Base-by-base conservation (phyloP, 768 basidiomycete genomes). In the Exsudoporus frostii region DNA sequence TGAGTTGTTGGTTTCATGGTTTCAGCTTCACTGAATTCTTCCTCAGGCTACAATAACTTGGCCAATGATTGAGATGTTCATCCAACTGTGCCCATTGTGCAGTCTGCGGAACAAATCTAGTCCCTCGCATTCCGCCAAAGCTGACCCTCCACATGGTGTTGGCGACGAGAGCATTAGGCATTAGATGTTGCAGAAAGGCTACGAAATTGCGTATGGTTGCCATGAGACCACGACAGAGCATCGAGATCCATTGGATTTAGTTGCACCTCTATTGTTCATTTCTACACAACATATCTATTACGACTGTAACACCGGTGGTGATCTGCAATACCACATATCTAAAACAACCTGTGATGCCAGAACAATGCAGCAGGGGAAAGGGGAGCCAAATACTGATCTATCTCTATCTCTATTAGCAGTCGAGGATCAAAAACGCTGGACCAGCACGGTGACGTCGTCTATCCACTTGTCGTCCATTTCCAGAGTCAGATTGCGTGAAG, bases 41-140 rank as follows among this genome's bases (percentile, higher is more conserved):
- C 37, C n/a, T n/a, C 41, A 88, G 86, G 79, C 83, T 25, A 74
- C 74, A 22, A 78, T 88, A 50, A 86, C 85, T 8, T 88, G 84
- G 85, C 83, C 86, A 4, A 88, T 88, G 83, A 76, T 81, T 6
- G 86, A 88, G 64, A 77, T 81, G 34, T 88, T 87, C 67, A 72
- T 77, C 37, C 78, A 77, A 30, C 67, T 86, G 38, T 88, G 86
- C 59, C 86, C 85, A 0, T 53, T 76, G 20, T 79, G 78, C 67
- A 79, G 72, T 54, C 54, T 74, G 44, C 73, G 77, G 57, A 70
- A 66, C 50, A 79, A 78, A 56, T 58, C 65, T 17, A 56, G 47
- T 51, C 29, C 57, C 17, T 46, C 54, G 0, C 69, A 61, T 50
- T 34, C 65, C 27, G 40, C 60, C 52, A 66, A 64, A 54, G 43